Evolutionary conservation across 495 filamentous ascomycete genomes (phyloP), one percentile per base, ranked within the genome.

Genomic region (Evernia prunastri): DNA sequence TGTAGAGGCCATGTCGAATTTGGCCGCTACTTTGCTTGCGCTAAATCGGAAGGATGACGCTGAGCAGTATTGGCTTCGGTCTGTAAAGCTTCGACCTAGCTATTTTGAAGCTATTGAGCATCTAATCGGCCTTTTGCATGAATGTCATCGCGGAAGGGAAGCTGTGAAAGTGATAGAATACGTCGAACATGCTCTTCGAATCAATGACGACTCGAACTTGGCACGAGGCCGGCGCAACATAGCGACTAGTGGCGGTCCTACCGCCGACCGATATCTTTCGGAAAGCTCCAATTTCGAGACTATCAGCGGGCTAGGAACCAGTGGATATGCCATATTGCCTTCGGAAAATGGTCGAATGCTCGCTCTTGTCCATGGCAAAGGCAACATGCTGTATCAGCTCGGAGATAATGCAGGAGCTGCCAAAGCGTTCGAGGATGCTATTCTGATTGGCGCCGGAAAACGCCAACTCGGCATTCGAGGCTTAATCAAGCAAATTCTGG

Each of bases 51-150:
- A 86, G 36, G 85, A 89, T 54, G 92, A 99, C 64, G 94, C 94
- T 20, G 86, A 95, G 72, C 80, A 86, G 60, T 82, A 95, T 72
- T 99, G 94, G 95, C 74, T 87, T 58, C 85, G 84, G 59, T 90
- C 91, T 20, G 86, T 99, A 39, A 90, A 85, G 68, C 77, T 89
- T 51, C 86, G 90, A 6, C 94, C 94, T 3, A 91, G 86, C 73
- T 96, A 94, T 75, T 89, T 99, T 66, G 94, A 99, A 78, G 95
- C 94, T 18, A 92, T 95, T 20, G 94, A 99, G 72, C 94, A 97
- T 79, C 82, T 99, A 4, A 88, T 97, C 36, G 91, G 92, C 9
- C 78, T 99, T 37, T 74, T 97, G 29, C 96, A 91, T 73, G 87
- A 84, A 61, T 89, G 85, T 56, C 87, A 94, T 60, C 83, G 93